Evolutionary conservation across 1,284 basidiomycete species (phyloP), one percentile per base, ranked within the genome.

Genomic region (Cryptococcus sp.): DNA sequence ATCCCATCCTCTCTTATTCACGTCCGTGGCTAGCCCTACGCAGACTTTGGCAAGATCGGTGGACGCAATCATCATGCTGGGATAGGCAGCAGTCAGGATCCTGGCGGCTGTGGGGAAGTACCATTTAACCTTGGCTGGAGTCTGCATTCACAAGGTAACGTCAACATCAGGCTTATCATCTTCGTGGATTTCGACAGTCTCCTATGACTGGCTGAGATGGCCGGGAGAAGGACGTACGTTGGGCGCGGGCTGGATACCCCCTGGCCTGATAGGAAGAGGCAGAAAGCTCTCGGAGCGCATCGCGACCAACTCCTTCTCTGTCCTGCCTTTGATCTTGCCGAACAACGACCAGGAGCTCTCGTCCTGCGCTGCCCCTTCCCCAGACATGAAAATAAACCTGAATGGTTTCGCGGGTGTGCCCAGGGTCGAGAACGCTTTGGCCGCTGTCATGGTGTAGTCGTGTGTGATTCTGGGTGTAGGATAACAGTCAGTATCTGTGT

Each of bases 341-440:
- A 71, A 73, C 5, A 67, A 41, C 23, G 54, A 23, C 20, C 60
- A 48, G 17, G 51, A 53, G 23, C 55, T 56, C 20, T 63, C 61
- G 39, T 31, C 49, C 54, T 71, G 68, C 44, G 54, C 56, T 4
- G 64, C 64, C 3, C 69, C 67, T 61, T 64, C 62, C 8, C 68
- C 69, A 19, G 64, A 65, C 19, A 73, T 60, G 57, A 57, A 70
- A 41, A 73, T 59, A 62, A 71, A 73, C 27, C 57, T 54, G 65
- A 73, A 70, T 13, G 69, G 71, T 19, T 50, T 38, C 7, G 31
- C 31, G 0, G 47, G 17, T 1, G 62, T 65, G 27, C 66, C 69
- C 27, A 73, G 61, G 4, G 56, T 20, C 25, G 49, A 25, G 45
- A 71, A 66, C 7, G 65, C 67, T 15, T 47, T 47, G 16, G 62